phyloP scores from a whole-genome alignment of 495 filamentous ascomycete genomes.

The Trichoderma parareesei region DNA sequence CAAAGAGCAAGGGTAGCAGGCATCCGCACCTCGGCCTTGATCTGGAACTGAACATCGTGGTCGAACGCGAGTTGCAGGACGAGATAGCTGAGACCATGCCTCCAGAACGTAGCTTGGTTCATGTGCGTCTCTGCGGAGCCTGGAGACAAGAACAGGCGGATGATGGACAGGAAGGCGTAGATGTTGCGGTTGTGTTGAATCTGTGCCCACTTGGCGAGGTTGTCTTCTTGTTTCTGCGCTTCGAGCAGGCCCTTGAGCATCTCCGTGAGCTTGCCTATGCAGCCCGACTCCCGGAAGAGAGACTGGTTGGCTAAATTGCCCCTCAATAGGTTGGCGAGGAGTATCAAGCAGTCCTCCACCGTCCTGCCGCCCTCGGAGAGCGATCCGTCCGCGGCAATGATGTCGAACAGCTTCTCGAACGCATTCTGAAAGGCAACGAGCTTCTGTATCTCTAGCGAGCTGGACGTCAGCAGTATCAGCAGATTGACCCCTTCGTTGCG shows the following conservation, averaged over 20 bases:
- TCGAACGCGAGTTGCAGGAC: slow-evolving; percentile 79
- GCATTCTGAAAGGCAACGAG: slow-evolving; percentile 91
- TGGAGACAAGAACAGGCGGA: slow-evolving; percentile 74
- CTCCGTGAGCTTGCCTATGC: slow-evolving; percentile 61
- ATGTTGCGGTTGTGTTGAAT: slow-evolving; percentile 82
- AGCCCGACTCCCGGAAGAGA: slow-evolving; percentile 86
- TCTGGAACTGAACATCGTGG: slow-evolving; percentile 60
- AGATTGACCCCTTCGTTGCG: slow-evolving; percentile 61
- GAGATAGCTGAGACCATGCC: slow-evolving; percentile 71
- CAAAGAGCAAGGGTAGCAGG: slow-evolving; percentile 12
- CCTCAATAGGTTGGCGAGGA: slow-evolving; percentile 83
- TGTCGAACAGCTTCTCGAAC: slow-evolving; percentile 75
- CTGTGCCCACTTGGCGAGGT: slow-evolving; percentile 62
- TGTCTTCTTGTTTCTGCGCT: slow-evolving; percentile 48
- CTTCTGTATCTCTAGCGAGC: slow-evolving; percentile 67
- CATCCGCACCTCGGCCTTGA: slow-evolving; percentile 66
- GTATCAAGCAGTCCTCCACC: slow-evolving; percentile 88
- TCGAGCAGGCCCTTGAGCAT: slow-evolving; percentile 58
- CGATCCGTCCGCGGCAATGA: slow-evolving; percentile 75
- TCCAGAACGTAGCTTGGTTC: slow-evolving; percentile 82
- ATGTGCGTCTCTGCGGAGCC: slow-evolving; percentile 70
- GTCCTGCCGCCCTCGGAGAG: slow-evolving; percentile 79
- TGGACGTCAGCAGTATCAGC: slow-evolving; percentile 44
- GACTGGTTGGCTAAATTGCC: slow-evolving; percentile 90
- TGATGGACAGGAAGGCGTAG: slow-evolving; percentile 78